Percentiles rank a stretch among this genome's conserved stretches.
These are phyloP conservation scores for Lactarius pseudohatsudake DNA, from an alignment of 768 basidiomycete genomes.

Conservation along the genomic window DNA sequence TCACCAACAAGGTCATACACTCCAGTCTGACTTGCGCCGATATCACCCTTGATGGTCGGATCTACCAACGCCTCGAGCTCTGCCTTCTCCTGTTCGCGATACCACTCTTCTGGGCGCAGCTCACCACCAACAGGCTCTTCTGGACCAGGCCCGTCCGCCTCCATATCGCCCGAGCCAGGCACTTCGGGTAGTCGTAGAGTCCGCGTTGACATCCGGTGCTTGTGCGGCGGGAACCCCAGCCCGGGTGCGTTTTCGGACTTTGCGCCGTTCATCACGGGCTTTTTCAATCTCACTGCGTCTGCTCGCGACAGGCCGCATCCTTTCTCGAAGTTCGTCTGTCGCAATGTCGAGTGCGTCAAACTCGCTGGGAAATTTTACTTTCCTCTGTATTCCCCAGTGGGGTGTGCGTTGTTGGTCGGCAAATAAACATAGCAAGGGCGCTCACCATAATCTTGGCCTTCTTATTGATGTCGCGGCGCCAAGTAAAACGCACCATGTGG, in stretches of 20 bases:
- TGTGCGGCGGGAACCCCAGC: slow-evolving; percentile 34
- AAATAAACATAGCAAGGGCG: neutral
- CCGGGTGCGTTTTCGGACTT: slow-evolving; percentile 77
- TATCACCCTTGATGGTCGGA: slow-evolving; percentile 60
- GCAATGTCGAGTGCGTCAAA: slow-evolving; percentile 82
- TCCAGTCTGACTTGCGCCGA: slow-evolving; percentile 74
- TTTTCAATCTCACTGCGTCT: slow-evolving; percentile 79
- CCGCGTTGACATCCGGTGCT: slow-evolving; percentile 19
- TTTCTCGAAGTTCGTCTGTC: slow-evolving; percentile 74
- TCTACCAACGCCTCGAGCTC: slow-evolving; percentile 67
- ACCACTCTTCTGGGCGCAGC: slow-evolving; percentile 63
- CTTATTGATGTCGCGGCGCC: slow-evolving; percentile 86
- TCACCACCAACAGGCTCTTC: slow-evolving; percentile 40
- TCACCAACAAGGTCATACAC: slow-evolving; percentile 89
- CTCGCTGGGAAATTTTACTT: slow-evolving; percentile 90
- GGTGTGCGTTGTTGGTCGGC: neutral
- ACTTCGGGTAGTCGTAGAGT: slow-evolving; percentile 5
- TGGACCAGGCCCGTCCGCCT: slow-evolving; percentile 44
- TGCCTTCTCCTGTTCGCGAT: slow-evolving; percentile 61
- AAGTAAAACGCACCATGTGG: slow-evolving; percentile 96
- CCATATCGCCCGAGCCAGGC: slow-evolving; percentile 43
- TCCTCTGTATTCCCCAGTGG: slow-evolving; percentile 48
- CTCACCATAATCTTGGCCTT: slow-evolving; percentile 96
- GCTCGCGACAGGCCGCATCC: slow-evolving; percentile 67
- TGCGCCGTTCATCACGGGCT: slow-evolving; percentile 79